Evolutionary conservation across 305 asterid species (phyloP), one percentile per base, ranked within the genome.

Genomic region (Fraxinus sp.): DNA sequence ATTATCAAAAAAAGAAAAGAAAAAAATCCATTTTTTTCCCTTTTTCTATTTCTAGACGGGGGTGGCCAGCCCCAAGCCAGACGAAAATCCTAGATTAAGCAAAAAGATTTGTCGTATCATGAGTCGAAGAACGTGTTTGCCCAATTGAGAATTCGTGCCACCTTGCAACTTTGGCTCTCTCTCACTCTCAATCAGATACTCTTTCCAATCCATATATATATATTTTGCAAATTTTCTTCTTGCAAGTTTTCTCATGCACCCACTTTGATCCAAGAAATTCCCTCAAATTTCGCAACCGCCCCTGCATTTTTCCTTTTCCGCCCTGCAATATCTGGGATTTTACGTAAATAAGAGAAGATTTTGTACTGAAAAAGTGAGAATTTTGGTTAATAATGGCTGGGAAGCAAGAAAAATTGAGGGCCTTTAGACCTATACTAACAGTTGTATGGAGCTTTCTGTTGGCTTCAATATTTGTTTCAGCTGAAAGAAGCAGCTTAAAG

Each of bases 381-480:
- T 3, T 41, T 41, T 9, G 52, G 52, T 41, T 41, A 10, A 41
- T 41, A 80, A 94, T 94, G 52, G 52, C 16, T 41, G 14, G 16
- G 52, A 41, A 10, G 10, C 52, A 2, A 41, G 52, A 10, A 41
- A 91, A 84, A 78, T 89, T 90, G 94, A 87, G 81, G 84, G 91
- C 91, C 74, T 89, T 94, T 78, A 86, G 86, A 66, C 94, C 97
- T 0, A 77, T 92, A n/a, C 82, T 92, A 32, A 84, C 94, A 0
- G 93, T 93, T 64, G 83, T 89, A 4, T 92, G 39, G 39, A 5
- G 39, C 39, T 36, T 36, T 36, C 39, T 36, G 39, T 6, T 36
- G 39, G 39, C 39, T 36, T 36, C 39, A 36, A 36, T 36, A 36
- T 36, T 36, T 36, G 39, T 36, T 36, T 36, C 39, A 5, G 39